Conservation (phyloP, 148 eudicot species). For the Tetragonia tetragonoides region DNA sequence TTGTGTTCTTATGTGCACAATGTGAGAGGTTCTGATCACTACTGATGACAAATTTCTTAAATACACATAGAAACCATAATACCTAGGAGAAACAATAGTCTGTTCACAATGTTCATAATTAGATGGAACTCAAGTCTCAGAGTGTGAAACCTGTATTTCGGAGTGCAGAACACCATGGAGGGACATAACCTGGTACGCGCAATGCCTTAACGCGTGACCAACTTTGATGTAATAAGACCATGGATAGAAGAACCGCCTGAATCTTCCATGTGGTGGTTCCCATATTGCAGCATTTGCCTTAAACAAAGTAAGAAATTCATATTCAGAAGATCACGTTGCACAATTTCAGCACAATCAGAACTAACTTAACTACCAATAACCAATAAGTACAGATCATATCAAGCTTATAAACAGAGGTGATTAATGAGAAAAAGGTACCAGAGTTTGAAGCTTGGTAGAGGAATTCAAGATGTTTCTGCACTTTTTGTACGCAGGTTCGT, state of each 20-base stretch:
- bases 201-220: conserved; percentile 51
- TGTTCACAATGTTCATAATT: too few species aligned
- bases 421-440: conserved; percentile 31
- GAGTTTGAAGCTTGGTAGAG: conserved; percentile 43
- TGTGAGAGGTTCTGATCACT: too few species aligned
- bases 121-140: too few species aligned
- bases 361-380: too few species aligned
- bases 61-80: too few species aligned
- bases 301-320: background rate
- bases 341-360: background rate
- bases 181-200: conserved; percentile 66
- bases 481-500: conserved; percentile 59
- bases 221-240: conserved; percentile 69
- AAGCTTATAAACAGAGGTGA: background rate
- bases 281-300: conserved; percentile 59
- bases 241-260: conserved; percentile 50
- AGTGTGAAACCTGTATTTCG: conserved; percentile 48
- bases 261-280: conserved; percentile 80
- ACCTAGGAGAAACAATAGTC: too few species aligned
- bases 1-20: too few species aligned
- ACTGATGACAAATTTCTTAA: too few species aligned
- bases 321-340: background rate
- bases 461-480: conserved; percentile 50
- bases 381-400: too few species aligned
- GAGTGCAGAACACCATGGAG: conserved; percentile 72